A percentile compares a stretch with the other conserved stretches of the same genome.
Evolutionary conservation across 108 stramenopile genomes (phyloP).

Genomic region (Poteriospumella lacustris): DNA sequence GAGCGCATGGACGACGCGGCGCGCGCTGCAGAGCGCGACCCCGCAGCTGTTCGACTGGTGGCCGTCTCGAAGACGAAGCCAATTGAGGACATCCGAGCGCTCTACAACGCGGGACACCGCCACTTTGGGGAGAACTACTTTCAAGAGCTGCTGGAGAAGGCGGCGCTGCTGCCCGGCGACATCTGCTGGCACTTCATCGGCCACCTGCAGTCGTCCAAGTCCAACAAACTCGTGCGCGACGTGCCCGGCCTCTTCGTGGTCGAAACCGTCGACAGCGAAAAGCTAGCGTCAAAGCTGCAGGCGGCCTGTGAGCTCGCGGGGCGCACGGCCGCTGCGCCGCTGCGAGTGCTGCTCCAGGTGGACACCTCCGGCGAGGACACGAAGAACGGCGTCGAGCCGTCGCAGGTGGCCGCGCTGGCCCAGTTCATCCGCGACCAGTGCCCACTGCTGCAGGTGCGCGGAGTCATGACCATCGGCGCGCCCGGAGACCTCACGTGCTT

Average conservation of each 20-base stretch:
- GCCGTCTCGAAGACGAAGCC: conserved; percentile 94
- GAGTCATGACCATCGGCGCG: conserved; percentile 97
- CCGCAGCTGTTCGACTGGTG: conserved; percentile 36
- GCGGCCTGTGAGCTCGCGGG: conserved; percentile 33
- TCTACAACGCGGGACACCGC: conserved; percentile 81
- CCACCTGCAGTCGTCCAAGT: conserved; percentile 91
- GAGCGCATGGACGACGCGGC: neutral
- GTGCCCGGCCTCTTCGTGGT: conserved; percentile 66
- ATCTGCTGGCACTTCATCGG: conserved; percentile 94
- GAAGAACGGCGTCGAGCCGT: conserved; percentile 73
- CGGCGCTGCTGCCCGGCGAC: conserved; percentile 64
- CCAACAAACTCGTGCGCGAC: conserved; percentile 65
- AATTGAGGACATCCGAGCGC: conserved; percentile 63
- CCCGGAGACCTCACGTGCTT: conserved; percentile 76
- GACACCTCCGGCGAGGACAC: conserved; percentile 91
- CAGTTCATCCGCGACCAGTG: conserved; percentile 65
- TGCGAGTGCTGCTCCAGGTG: conserved; percentile 74
- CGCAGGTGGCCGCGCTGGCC: conserved; percentile 45
- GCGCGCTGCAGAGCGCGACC: neutral
- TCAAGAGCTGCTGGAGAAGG: conserved; percentile 95
- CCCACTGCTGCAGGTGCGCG: conserved; percentile 65
- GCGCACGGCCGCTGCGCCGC: neutral
- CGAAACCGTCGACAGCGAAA: conserved; percentile 79
- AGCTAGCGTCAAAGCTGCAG: conserved; percentile 81
- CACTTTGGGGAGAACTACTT: conserved; percentile 98